These are phyloP conservation scores for Cotoneaster glaucophyllus DNA, from an alignment of 306 rosid species.

Conservation along the genomic window DNA sequence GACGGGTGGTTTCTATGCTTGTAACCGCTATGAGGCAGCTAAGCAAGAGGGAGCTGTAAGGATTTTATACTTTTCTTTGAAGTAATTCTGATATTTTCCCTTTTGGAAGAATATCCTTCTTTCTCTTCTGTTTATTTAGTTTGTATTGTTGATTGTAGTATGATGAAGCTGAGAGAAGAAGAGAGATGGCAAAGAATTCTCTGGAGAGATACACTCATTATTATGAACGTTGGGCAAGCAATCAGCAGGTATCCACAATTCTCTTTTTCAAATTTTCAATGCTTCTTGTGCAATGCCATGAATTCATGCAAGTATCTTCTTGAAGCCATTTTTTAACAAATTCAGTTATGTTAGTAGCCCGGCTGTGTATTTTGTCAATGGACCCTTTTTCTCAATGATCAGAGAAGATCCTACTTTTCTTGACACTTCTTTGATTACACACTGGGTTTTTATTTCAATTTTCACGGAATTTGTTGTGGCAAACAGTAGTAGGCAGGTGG, in stretches of 20 bases:
- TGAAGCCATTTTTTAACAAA: neutral
- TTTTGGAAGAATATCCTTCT: neutral
- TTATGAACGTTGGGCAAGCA: constrained; percentile 97
- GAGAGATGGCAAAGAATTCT: constrained; percentile 92
- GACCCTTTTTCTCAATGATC: neutral
- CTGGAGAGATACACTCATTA: constrained; percentile 91
- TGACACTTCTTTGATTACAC: too few species aligned
- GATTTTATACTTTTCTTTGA: neutral
- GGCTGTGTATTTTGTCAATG: neutral
- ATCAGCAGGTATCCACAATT: constrained; percentile 56
- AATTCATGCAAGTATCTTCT: neutral
- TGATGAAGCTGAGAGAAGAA: constrained; percentile 66
- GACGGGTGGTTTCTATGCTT: constrained; percentile 88
- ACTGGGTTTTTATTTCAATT: neutral
- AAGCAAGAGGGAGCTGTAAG: constrained; percentile 78
- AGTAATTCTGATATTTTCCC: neutral
- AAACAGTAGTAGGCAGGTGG: neutral
- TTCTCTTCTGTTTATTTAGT: neutral
- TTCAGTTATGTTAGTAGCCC: neutral
- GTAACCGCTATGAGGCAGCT: constrained; percentile 85
- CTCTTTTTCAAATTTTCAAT: neutral
- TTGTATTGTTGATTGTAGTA: constrained; percentile 14
- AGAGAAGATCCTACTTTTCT: neutral
- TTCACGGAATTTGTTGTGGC: neutral
- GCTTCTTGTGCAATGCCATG: neutral